Conservation (phyloP, 352 stramenopile genomes). For the Aphanomyces cochlioides region DNA sequence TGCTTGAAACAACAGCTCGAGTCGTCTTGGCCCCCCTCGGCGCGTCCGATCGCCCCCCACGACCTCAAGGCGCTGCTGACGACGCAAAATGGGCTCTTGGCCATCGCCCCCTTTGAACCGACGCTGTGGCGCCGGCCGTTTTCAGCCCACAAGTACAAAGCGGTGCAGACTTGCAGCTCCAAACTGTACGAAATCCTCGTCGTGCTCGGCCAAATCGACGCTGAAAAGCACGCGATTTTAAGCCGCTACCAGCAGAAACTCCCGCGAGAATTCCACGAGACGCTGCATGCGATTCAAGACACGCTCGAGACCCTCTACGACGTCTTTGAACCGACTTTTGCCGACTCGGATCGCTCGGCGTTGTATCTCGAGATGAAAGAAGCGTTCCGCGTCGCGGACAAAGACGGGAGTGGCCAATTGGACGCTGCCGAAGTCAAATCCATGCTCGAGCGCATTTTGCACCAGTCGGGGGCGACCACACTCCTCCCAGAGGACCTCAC, state of each 20-base stretch:
- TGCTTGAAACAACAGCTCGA: conserved; percentile 41
- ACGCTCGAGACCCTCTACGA: conserved; percentile 68
- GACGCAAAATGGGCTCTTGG: conserved; percentile 53
- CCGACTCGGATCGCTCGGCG: conserved; percentile 69
- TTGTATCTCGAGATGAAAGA: conserved; percentile 88
- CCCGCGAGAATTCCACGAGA: conserved; percentile 40
- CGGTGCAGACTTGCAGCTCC: conserved; percentile 51
- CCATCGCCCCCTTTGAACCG: conserved; percentile 59
- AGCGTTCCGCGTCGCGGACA: conserved; percentile 70
- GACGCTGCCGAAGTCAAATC: conserved; percentile 67
- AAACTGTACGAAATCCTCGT: conserved; percentile 80
- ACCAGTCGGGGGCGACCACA: conserved; percentile 62
- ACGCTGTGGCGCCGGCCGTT: conserved; percentile 65
- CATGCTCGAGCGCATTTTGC: conserved; percentile 77
- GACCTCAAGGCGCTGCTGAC: conserved; percentile 51
- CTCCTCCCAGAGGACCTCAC: conserved; percentile 49
- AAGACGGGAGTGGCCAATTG: conserved; percentile 76
- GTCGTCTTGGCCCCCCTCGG: too few relatives aligned
- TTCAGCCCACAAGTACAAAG: conserved; percentile 69
- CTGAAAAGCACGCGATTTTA: too few relatives aligned
- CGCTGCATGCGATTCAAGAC: conserved; percentile 50
- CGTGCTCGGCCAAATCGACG: conserved; percentile 32
- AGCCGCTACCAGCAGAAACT: not conserved
- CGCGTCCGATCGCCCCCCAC: conserved; percentile 44
- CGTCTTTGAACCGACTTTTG: conserved; percentile 69